Base-by-base conservation (phyloP, 768 basidiomycete species). In the Leccinellum rugosiceps region DNA sequence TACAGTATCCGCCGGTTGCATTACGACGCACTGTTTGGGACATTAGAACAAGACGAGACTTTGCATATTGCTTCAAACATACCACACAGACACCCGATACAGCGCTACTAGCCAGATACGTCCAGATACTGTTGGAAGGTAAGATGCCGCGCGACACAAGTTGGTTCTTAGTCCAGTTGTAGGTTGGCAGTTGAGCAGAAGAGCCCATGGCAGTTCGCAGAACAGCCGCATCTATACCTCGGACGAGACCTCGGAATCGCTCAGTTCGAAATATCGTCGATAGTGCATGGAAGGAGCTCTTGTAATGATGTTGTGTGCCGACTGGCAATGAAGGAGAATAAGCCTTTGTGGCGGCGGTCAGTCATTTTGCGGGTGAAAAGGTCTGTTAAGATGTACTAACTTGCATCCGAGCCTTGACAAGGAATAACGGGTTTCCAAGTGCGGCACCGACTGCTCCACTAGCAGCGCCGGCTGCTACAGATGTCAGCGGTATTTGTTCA, bases 371-470 rank as follows among this genome's bases (percentile, higher is more conserved):
- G 50, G 23, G n/a, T 17, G 43, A 31, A 51, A 46, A 43, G 19
- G 3, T n/a, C 1, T 14, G 17, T 21, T 1, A 8, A 23, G 47
- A 13, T 45, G 15, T 9, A 51, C 63, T 56, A 17, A 87, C 89
- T 80, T 99, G 97, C 90, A 99, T 98, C 46, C 97, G 85, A 6
- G 97, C 97, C 76, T 99, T 99, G 69, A 99, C 85, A 56, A 99
- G 77, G 75, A 97, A 99, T 13, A 97, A 75, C 0, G 94, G 94
- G 70, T 92, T 96, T 43, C 94, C 94, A 44, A 94, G 73, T 51
- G 80, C 78, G 0, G 90, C 90, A 68, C 97, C 97, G 31, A 98
- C 83, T 45, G 89, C 87, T 34, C 97, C 97, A 65, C 92, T 95
- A 4, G 82, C 78, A 2, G 95, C 95, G 2, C 97, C 97, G 14